Base-by-base conservation (phyloP, 805 yeast genomes). In the Ogataea ramenticola region DNA sequence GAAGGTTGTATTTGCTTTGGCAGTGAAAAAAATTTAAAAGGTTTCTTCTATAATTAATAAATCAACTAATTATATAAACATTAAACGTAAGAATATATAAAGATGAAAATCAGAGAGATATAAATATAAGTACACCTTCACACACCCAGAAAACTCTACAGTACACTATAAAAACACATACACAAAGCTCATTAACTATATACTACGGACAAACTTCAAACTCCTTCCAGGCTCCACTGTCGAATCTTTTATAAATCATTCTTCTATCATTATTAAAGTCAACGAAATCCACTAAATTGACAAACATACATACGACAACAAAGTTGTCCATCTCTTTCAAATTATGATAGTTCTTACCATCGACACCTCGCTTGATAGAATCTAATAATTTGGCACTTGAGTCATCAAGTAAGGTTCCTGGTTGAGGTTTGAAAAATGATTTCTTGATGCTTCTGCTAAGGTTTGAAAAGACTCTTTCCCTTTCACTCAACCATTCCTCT, bases 281-380 rank as follows among this genome's bases (percentile, higher is more conserved):
- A 43, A 80, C 72, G 56, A 71, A 74, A 60, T 87, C 96, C 11
- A 84, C 95, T 39, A 72, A 67, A 43, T 86, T 83, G 34, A 82
- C 73, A 55, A 85, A 78, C 66, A 87, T 60, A 34, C 83, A 79
- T 26, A 85, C 76, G 21, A 86, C 77, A 1, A 79, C 79, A 57
- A 83, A 86, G 58, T 85, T 79, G 55, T 78, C 80, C 44, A 73
- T 64, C 14, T 75, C 77, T 1, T 82, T 79, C 24, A 76, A 77
- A 27, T 76, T 80, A 14, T 34, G 17, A 34, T 34, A 34, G 17
- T 34, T 34, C 24, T 19, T 19, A 8, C 95, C 95, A 62, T 87
- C 95, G 16, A 87, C 95, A 12, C 95, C 91, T 52, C 95, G 72
- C 40, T 75, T 70, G 39, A 87, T 81, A 42, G 85, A 76, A 61